These are phyloP conservation scores for Cystobasidium slooffiae DNA, from an alignment of 1,284 basidiomycete genomes.

Conservation along the genomic window DNA sequence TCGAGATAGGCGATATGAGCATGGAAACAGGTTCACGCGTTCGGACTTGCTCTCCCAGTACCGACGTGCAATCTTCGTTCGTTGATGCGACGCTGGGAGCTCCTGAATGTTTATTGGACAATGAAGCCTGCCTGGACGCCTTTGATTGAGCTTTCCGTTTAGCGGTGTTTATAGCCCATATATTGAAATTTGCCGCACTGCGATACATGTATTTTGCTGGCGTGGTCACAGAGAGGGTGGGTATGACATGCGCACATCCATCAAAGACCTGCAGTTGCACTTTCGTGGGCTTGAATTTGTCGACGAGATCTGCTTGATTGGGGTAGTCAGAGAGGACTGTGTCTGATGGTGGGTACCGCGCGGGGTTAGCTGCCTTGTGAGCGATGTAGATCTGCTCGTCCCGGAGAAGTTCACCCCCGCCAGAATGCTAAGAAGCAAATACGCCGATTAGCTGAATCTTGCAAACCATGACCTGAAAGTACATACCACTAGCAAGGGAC, in stretches of 20 bases:
- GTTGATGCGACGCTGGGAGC: neutral
- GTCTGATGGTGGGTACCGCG: slow-evolving; percentile 57
- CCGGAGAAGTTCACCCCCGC: slow-evolving; percentile 60
- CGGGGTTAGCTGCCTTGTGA: slow-evolving; percentile 60
- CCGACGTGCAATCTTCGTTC: neutral
- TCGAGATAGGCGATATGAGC: slow-evolving; percentile 8
- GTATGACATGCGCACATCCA: slow-evolving; percentile 58
- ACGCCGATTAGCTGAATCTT: neutral
- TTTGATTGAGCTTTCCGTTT: slow-evolving; percentile 31
- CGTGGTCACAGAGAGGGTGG: slow-evolving; percentile 57
- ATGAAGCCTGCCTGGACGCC: neutral
- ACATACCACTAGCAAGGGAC: slow-evolving; percentile 61
- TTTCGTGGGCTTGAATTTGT: slow-evolving; percentile 60
- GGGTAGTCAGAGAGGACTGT: slow-evolving; percentile 58
- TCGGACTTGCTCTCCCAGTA: neutral
- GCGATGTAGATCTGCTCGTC: slow-evolving; percentile 60
- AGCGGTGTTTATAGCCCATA: slow-evolving; percentile 49
- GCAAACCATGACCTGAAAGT: neutral
- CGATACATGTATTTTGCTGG: slow-evolving; percentile 55
- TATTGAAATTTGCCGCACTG: slow-evolving; percentile 49
- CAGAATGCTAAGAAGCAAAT: slow-evolving; percentile 55
- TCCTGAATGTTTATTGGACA: neutral
- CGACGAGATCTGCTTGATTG: slow-evolving; percentile 55
- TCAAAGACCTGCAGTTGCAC: slow-evolving; percentile 60
- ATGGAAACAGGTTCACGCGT: slow-evolving; percentile 4